These are phyloP conservation scores for Xylariaceae sp. DNA, from an alignment of 2,329 filamentous ascomycete species.

Conservation along the genomic window DNA sequence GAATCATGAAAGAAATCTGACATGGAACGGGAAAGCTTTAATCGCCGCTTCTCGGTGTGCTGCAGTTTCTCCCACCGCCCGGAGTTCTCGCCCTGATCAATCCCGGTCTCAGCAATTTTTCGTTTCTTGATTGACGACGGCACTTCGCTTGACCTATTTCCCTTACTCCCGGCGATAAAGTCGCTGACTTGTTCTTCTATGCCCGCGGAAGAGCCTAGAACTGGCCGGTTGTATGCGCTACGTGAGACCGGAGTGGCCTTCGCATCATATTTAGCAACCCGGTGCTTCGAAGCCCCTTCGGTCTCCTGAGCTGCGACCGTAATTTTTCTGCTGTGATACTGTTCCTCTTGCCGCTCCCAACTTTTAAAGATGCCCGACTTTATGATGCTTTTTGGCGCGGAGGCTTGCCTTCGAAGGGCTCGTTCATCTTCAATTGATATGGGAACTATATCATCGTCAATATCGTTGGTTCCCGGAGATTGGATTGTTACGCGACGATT, in stretches of 20 bases:
- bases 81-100: slow-evolving; percentile 9
- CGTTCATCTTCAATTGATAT: slow-evolving; percentile 30
- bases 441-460: slow-evolving; percentile 21
- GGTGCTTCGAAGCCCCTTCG: slow-evolving; percentile 2
- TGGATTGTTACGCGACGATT: slow-evolving; percentile 27
- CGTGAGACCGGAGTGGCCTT: slow-evolving; percentile 18
- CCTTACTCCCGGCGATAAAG: neutral
- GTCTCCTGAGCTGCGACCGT: neutral
- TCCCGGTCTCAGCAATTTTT: slow-evolving; percentile 6
- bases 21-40: slow-evolving; percentile 22
- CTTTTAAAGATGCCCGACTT: slow-evolving; percentile 15
- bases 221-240: slow-evolving; percentile 30
- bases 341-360: slow-evolving; percentile 3
- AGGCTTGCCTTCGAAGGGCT: slow-evolving; percentile 24
- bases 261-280: slow-evolving; percentile 15
- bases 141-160: neutral
- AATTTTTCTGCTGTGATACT: slow-evolving; percentile 2
- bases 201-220: slow-evolving; percentile 18
- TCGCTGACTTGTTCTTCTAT: neutral
- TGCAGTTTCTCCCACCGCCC: neutral
- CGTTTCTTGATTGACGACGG: slow-evolving; percentile 3
- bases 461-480: slow-evolving; percentile 23
- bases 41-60: neutral
- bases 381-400: slow-evolving; percentile 28
- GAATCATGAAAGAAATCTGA: slow-evolving; percentile 13